Evolutionary conservation across 1,139 yeast genomes (phyloP), one percentile per base, ranked within the genome.

Genomic region (Lodderomyces margitis): DNA sequence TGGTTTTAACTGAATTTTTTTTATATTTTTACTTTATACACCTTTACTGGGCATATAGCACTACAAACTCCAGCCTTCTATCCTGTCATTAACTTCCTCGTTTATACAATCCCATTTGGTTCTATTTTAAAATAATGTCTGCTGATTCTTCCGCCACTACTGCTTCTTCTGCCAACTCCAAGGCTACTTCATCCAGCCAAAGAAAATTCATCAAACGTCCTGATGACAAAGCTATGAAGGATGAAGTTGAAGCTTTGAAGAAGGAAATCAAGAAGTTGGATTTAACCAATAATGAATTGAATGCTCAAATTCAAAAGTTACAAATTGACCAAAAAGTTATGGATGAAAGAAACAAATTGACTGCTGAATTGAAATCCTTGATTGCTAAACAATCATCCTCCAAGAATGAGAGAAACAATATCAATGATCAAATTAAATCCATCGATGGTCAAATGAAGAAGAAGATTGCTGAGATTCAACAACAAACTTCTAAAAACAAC

Each of bases 391-490:
- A 88, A 71, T 79, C 81, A 47, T 78, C 75, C 49, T 70, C 82
- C 64, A 88, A 88, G 70, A 65, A 68, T 50, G 81, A 86, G 60
- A 80, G 95, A 68, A 78, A 75, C 55, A 66, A 71, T 41, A 67
- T 87, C 56, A 78, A 79, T 58, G 89, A 83, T 50, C 88, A 84
- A 65, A 78, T 91, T 62, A 84, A 82, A 64, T 67, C 72, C 38
- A 66, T 83, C 51, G 98, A 92, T 56, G 71, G 76, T 48, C 73
- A 74, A 48, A 70, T 88, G 68, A 87, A 87, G 75, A 81, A 83
- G 66, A 87, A 83, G 68, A 78, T 83, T 57, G 68, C 72, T 52
- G 96, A 91, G 53, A 79, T 91, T 57, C 84, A 80, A 61, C 69
- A 80, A 41, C 77, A 81, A 57, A 81, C 86, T 48, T 74, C 87